Evolutionary conservation across 345 rosid species (phyloP), one percentile per base, ranked within the genome.

Genomic region (Rhizophora mangle): DNA sequence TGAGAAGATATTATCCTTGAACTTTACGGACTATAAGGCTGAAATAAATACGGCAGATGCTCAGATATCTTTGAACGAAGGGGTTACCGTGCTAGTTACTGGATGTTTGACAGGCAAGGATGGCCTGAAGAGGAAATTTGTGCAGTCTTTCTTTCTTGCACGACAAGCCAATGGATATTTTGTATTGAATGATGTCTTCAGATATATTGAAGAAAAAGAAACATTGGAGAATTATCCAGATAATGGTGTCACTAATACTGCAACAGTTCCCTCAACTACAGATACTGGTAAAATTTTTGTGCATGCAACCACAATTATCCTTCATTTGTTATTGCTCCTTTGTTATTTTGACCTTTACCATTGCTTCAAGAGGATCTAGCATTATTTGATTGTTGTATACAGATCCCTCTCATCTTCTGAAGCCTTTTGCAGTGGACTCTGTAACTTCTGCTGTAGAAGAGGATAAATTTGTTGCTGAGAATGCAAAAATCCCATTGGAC

Each of bases 71-170:
- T 75, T 74, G 9, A 64, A 79, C 16, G 69, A 74, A 10, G 95
- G 88, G 13, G 84, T 90, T 63, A 70, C 77, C 29, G 91, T 88
- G 68, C 63, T 90, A n/a, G 93, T 92, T 6, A 86, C 88, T 19
- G 93, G 98, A 72, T 80, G 68, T 59, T 76, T 92, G 71, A 80
- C 71, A 10, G 88, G 80, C 55, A 78, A 83, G 72, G 85, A 88
- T 21, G 62, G 82, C 60, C 61, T 65, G 63, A 78, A 66, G 16
- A 87, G 70, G 74, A 86, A 71, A 67, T 88, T 90, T 67, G 68
- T 82, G 0, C 96, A 88, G 53, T 60, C 84, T n/a, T 90, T 92
- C 82, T 90, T 92, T 69, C 83, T 92, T 49, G 95, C 90, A 19
- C 89, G 91, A 6, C 86, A 83, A 67, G 74, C 84, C 30, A 68